Evolutionary conservation across 2,329 filamentous ascomycete genomes (phyloP).

Genomic region (Xylaria sp.): DNA sequence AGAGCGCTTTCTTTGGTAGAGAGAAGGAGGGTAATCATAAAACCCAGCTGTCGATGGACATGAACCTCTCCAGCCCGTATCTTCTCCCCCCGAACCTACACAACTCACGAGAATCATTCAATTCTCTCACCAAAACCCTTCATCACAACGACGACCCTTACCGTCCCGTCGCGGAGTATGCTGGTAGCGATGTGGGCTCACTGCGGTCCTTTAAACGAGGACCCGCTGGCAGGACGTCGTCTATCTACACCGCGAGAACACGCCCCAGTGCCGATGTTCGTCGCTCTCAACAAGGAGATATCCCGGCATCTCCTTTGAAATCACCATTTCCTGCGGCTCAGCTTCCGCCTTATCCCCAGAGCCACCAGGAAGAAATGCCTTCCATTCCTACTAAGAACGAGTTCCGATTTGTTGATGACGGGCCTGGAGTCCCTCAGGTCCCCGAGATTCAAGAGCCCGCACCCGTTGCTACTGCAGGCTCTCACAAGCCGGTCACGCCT

Average conservation of each 20-base stretch:
- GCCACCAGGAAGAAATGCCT: conserved; percentile 29
- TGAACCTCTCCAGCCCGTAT: conserved; percentile 86
- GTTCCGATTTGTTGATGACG: conserved; percentile 53
- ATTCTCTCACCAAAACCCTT: conserved; percentile 83
- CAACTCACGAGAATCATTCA: conserved; percentile 84
- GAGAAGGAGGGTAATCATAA: conserved; percentile 63
- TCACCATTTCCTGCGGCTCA: conserved; percentile 44
- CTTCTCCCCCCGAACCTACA: conserved; percentile 87
- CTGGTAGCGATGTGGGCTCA: conserved; percentile 66
- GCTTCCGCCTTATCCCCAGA: conserved; percentile 33
- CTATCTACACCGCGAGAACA: conserved; percentile 57
- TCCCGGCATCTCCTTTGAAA: conserved; percentile 54
- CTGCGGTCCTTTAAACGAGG: conserved; percentile 62
- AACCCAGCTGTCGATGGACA: conserved; percentile 74
- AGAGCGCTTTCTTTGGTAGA: conserved; percentile 61
- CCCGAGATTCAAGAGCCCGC: conserved; percentile 55
- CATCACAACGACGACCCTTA: conserved; percentile 86
- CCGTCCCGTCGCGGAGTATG: conserved; percentile 69
- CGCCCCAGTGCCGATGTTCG: conserved; percentile 52
- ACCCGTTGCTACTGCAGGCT: conserved; percentile 47
- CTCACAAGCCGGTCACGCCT: conserved; percentile 41
- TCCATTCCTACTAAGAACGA: conserved; percentile 46
- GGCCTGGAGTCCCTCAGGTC: conserved; percentile 44
- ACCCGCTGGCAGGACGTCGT: conserved; percentile 52
- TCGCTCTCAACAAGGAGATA: conserved; percentile 56